Base-by-base conservation (phyloP, 2,329 filamentous ascomycete genomes). In the Tolypocladium nubicola region DNA sequence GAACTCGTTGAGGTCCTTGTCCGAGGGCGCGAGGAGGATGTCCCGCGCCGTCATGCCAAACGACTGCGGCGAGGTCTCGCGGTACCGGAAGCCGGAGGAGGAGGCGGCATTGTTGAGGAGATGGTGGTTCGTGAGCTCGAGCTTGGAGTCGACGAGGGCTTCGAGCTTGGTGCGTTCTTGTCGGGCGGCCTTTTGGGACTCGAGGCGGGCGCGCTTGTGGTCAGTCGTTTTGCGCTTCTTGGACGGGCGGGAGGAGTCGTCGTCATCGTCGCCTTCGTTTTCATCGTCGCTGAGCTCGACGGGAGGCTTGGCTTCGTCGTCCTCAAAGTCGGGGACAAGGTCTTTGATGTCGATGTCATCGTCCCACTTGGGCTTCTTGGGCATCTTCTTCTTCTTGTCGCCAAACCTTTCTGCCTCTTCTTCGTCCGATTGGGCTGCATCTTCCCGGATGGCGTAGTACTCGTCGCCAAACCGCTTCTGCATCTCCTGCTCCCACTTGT, bases 271-370 rank as follows among this genome's bases (percentile, higher is more conserved):
- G 9, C 68, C 67, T 0, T 71, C 69, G 7, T 68, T 68, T 0
- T 72, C 71, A 3, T 68, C 72, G 16, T 75, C 75, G 6, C 83
- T 82, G 1, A 87, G 73, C 1, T 75, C 74, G 59, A 88, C 73
- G 1, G 75, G 74, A 23, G 83, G 81, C 54, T 78, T 74, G 26
- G 52, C 68, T 58, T 79, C 75, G 8, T 83, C 82, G 33, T 90
- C 88, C 23, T 89, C 84, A 67, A 95, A 96, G 60, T 96, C 90
- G 1, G 90, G 91, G 35, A 96, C 76, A 54, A 97, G 80, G 70
- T 96, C 93, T 60, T 88, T 90, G 75, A 99, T 97, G 68, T 97
- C 92, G 65, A 99, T 97, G 69, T 99, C 94, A 67, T 97, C 91
- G 65, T 97, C 90, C 88, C 93, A 99, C 67, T 80, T 86, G 63